These are phyloP conservation scores for Gracilaria domingensis DNA, from an alignment of 23 red algal species.

Conservation along the genomic window DNA sequence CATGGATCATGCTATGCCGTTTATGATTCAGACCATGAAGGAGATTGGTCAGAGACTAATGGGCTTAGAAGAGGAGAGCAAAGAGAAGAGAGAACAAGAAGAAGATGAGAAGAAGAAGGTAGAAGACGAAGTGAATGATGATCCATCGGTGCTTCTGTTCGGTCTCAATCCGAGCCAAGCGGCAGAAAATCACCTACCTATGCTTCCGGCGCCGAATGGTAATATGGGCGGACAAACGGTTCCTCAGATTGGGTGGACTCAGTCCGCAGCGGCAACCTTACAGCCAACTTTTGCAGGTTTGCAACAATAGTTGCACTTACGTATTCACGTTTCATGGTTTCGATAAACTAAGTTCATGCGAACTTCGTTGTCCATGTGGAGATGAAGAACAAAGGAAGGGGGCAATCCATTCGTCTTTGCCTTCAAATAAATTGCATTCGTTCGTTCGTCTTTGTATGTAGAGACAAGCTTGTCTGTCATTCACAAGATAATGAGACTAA, in stretches of 20 bases:
- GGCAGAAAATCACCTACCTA: constrained; percentile 50
- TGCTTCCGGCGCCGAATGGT: constrained; percentile 54
- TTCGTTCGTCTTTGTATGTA: too few relatives aligned
- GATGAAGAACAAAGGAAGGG: too few relatives aligned
- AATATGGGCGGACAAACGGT: constrained; percentile 66
- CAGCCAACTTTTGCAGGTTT: constrained; percentile 72
- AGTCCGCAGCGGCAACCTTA: constrained; percentile 45
- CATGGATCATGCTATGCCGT: constrained; percentile 97
- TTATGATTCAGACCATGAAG: constrained; percentile 97
- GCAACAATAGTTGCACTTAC: constrained; percentile 6
- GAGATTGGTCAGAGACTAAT: constrained; percentile 86
- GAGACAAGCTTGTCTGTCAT: too few relatives aligned
- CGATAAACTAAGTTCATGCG: too few relatives aligned
- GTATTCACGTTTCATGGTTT: too few relatives aligned
- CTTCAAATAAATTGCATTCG: too few relatives aligned
- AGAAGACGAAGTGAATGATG: constrained; percentile 92
- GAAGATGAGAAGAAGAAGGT: constrained; percentile 78
- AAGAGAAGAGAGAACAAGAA: constrained; percentile 84
- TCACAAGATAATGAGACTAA: too few relatives aligned
- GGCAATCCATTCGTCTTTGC: too few relatives aligned
- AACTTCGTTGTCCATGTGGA: too few relatives aligned
- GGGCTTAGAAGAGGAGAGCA: constrained; percentile 93
- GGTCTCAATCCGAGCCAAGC: constrained; percentile 73
- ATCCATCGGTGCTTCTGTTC: constrained; percentile 87
- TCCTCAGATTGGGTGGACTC: constrained; percentile 80